Evolutionary conservation across 2,329 filamentous ascomycete genomes (phyloP).

Genomic region (Clonostachys solani): DNA sequence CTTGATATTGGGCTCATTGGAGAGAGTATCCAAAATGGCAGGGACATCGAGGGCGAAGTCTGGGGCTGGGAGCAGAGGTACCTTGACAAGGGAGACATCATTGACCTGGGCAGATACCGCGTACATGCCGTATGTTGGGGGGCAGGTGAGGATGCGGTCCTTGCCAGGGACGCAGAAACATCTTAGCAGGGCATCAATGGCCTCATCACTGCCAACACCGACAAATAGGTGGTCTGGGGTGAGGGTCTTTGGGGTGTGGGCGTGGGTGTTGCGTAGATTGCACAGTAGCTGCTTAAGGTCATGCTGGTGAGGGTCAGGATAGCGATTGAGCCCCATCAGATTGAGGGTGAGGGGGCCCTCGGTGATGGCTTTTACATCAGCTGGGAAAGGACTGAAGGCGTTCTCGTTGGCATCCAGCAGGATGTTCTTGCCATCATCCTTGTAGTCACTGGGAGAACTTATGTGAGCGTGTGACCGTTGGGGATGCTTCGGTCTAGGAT

Average conservation of each 20-base stretch:
- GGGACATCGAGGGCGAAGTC: conserved; percentile 70
- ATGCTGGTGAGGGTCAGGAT: conserved; percentile 92
- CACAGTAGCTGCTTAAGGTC: conserved; percentile 85
- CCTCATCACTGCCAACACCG: conserved; percentile 94
- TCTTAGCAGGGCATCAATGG: conserved; percentile 88
- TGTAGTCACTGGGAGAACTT: conserved; percentile 73
- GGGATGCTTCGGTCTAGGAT: conserved; percentile 2
- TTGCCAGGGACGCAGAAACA: conserved; percentile 86
- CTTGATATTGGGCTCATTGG: conserved; percentile 64
- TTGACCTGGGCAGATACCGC: conserved; percentile 91
- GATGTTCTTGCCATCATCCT: conserved; percentile 94
- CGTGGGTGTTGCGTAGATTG: conserved; percentile 78
- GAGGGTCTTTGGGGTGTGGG: conserved; percentile 70
- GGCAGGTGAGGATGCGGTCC: conserved; percentile 91
- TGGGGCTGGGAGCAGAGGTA: conserved; percentile 72
- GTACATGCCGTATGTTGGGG: conserved; percentile 99
- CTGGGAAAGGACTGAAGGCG: conserved; percentile 71
- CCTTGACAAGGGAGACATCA: conserved; percentile 79
- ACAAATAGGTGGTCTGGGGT: conserved; percentile 85
- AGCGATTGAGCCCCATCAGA: conserved; percentile 81
- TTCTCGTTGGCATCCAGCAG: conserved; percentile 98
- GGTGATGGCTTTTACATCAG: conserved; percentile 8
- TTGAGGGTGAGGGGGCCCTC: conserved; percentile 43
- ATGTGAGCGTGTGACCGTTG: conserved; percentile 1
- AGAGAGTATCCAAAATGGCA: conserved; percentile 63